Base-by-base conservation (phyloP, 31 red algal genomes). In the Bonnemaisonia californica region DNA sequence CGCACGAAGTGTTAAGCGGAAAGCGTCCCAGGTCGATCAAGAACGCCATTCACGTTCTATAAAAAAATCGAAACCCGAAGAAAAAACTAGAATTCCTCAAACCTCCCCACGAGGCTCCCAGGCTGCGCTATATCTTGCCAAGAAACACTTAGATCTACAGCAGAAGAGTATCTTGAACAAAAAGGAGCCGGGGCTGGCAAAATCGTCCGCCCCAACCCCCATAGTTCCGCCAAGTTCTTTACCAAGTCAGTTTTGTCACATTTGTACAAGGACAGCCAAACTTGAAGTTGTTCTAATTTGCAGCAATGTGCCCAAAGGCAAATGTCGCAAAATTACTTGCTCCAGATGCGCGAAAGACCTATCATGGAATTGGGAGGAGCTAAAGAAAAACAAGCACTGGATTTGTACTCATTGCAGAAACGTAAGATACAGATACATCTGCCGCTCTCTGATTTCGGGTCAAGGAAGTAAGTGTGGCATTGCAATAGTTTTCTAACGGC, bases 231-330 rank as follows among this genome's bases (percentile, higher is more conserved):
- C 45, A 3, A 55, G 67, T 68, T 34, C 48, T 11, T 40, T 59
- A 23, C 72, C 71, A 30, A 86, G 82, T 41, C 40, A 71, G 30
- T 86, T 86, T 62, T 86, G 82, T 47, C 82, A 86, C 54, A 42
- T 86, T 11, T 86, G 82, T 58, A 86, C 82, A 29, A 35, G 82
- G 21, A 54, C 57, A 2, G 34, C 56, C 34, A 54, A 45, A 8
- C 54, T 56, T 48, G 61, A 39, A 32, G 23, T 47, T 18, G 56
- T 66, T 24, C 1, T 77, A 23, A 57, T 51, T 24, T 86, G 82
- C 59, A 63, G 27, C 19, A 51, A 51, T 51, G 45, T 51, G 45
- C 9, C 7, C 9, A 51, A 51, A 16, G 45, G 45, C 7, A 51
- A 7, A 11, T 51, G 45, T 47, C 71, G 82, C 4, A 86, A 86